Conservation (phyloP, 2,329 filamentous ascomycete genomes). For the Clathrospora elynae region DNA sequence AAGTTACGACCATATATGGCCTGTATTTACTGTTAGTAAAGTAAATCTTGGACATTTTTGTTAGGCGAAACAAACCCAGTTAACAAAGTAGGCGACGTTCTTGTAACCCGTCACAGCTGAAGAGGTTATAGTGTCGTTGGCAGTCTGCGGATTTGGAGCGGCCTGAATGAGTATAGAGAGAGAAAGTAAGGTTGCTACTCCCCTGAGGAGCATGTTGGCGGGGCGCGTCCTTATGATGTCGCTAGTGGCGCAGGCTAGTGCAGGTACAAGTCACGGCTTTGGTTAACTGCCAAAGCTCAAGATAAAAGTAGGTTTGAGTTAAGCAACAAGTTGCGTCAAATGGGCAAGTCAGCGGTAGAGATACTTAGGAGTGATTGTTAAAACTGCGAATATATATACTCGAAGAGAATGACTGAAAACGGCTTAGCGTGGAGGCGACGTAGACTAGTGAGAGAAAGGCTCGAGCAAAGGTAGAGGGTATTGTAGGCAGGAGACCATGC, state of each 20-base stretch:
- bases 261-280: neutral
- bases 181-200: slow-evolving; percentile 29
- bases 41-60: no score
- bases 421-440: neutral
- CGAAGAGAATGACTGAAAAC: slow-evolving; percentile 1
- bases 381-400: slow-evolving; percentile 5
- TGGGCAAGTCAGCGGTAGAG: no score
- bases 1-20: slow-evolving; percentile 83
- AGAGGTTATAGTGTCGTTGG: slow-evolving; percentile 18
- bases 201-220: slow-evolving; percentile 30
- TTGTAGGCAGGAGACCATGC: neutral
- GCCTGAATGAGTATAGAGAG: slow-evolving; percentile 24
- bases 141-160: slow-evolving; percentile 28
- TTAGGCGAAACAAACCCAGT: slow-evolving; percentile 39
- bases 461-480: slow-evolving; percentile 1
- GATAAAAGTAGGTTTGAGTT: neutral
- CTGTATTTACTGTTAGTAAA: no score
- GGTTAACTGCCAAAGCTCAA: neutral
- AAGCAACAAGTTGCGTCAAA: neutral
- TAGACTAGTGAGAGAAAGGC: slow-evolving; percentile 3
- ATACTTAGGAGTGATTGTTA: slow-evolving; percentile 1
- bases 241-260: slow-evolving; percentile 8
- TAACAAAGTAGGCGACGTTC: slow-evolving; percentile 48
- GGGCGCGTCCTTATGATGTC: slow-evolving; percentile 29
- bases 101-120: slow-evolving; percentile 36